phyloP scores from a whole-genome alignment of 495 filamentous ascomycete species.

The Tetracladium marchalianum region DNA sequence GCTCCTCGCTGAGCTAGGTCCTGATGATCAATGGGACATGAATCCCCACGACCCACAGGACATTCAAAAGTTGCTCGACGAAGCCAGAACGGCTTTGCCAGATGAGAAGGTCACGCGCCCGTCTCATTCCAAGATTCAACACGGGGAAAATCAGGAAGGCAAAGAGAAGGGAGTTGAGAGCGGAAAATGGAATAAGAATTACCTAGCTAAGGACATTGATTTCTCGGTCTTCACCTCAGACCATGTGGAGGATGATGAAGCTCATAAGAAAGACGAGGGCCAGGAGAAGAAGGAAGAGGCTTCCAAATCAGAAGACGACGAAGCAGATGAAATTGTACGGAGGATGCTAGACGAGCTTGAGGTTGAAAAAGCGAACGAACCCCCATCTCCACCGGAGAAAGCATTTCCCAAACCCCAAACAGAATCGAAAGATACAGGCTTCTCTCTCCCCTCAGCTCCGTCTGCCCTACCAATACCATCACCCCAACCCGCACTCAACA shows the following conservation, averaged over 20 bases:
- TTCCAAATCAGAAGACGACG: constrained; percentile 9
- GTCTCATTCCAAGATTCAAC: not conserved
- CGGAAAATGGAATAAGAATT: not conserved
- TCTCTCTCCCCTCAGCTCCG: constrained; percentile 18
- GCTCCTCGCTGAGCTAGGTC: constrained; percentile 25
- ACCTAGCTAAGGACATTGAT: constrained; percentile 14
- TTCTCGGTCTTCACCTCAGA: constrained; percentile 18
- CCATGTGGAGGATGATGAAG: constrained; percentile 9
- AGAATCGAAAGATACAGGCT: not conserved
- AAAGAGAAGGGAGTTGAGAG: not conserved
- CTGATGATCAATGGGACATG: constrained; percentile 24
- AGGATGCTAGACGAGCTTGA: constrained; percentile 16
- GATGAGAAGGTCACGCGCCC: not conserved
- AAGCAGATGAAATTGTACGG: constrained; percentile 15
- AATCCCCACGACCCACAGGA: constrained; percentile 22
- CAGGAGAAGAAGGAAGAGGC: not conserved
- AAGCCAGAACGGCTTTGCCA: constrained; percentile 19
- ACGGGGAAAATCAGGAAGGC: not conserved
- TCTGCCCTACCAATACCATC: constrained; percentile 6
- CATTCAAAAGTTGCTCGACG: constrained; percentile 20
- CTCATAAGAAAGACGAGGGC: not conserved
- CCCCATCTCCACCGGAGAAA: not conserved
- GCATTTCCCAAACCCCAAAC: not conserved
- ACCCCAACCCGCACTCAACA: not conserved
- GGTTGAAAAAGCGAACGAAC: constrained; percentile 6